Evolutionary conservation across 495 filamentous ascomycete species (phyloP).

Genomic region (Mytilinidion resinicola): DNA sequence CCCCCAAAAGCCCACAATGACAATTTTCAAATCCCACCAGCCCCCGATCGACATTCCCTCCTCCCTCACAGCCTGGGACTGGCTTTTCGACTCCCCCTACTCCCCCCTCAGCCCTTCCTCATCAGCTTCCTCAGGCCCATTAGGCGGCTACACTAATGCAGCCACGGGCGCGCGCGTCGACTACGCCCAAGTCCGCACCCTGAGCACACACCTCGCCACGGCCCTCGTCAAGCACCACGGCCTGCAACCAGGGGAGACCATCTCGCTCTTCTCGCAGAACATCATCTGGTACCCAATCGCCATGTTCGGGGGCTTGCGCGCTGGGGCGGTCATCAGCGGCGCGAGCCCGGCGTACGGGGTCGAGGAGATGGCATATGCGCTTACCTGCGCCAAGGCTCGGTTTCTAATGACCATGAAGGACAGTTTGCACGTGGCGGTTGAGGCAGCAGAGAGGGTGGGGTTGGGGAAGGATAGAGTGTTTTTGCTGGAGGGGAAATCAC

Average conservation of each 20-base stretch:
- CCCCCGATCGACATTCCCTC: slow-evolving; percentile 44
- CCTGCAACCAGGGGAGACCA: slow-evolving; percentile 43
- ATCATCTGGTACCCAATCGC: slow-evolving; percentile 58
- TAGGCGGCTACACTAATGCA: slow-evolving; percentile 51
- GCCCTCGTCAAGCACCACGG: slow-evolving; percentile 48
- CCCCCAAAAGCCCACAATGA: slow-evolving; percentile 7
- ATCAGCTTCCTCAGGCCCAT: background rate
- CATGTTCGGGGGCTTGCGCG: slow-evolving; percentile 49
- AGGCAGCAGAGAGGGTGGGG: slow-evolving; percentile 48
- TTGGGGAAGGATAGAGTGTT: slow-evolving; percentile 47
- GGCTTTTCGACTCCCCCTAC: slow-evolving; percentile 50
- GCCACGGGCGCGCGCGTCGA: slow-evolving; percentile 50
- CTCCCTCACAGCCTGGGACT: slow-evolving; percentile 52
- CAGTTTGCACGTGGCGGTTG: slow-evolving; percentile 44
- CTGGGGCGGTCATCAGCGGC: slow-evolving; percentile 47
- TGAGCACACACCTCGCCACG: slow-evolving; percentile 50
- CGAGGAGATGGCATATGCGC: slow-evolving; percentile 57
- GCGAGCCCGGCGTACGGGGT: slow-evolving; percentile 55
- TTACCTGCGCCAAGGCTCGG: slow-evolving; percentile 47
- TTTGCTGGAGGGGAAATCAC: slow-evolving; percentile 47
- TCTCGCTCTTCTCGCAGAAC: slow-evolving; percentile 52
- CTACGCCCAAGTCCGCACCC: slow-evolving; percentile 45
- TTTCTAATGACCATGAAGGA: slow-evolving; percentile 51
- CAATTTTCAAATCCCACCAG: slow-evolving; percentile 39
- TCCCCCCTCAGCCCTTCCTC: slow-evolving; percentile 39